Percentiles rank a stretch among this genome's conserved stretches.
Conservation (phyloP, 2,329 filamentous ascomycete genomes). For the Rosellinia necatrix region DNA sequence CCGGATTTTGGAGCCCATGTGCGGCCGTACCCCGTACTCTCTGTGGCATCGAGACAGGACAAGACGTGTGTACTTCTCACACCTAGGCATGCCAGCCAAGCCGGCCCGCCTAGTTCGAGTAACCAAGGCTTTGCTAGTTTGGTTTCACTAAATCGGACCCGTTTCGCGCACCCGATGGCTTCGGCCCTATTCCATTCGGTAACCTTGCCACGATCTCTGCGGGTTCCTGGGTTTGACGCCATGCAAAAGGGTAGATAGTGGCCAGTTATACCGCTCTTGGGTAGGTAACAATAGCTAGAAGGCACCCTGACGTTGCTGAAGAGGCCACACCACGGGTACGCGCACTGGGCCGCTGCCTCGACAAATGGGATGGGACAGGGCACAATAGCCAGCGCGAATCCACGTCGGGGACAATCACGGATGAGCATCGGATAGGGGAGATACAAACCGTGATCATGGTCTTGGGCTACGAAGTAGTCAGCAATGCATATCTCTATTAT, state of each 20-base stretch:
- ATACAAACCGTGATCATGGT: no score
- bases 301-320: background rate
- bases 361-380: background rate
- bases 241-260: no score
- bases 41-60: background rate
- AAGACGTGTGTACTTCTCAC: background rate
- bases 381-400: background rate
- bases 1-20: constrained; percentile 19
- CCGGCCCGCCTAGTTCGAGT: background rate
- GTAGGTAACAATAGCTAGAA: background rate
- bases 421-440: no score
- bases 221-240: no score
- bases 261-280: background rate
- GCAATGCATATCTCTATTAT: background rate
- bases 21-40: constrained; percentile 18
- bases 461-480: no score
- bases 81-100: background rate
- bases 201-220: no score
- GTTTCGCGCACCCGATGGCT: background rate
- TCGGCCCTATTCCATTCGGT: background rate
- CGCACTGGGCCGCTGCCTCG: background rate
- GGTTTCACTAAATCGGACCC: background rate
- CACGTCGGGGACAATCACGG: no score
- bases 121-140: background rate
- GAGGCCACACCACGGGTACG: background rate